A percentile compares a stretch with the other conserved stretches of the same genome.
phyloP scores from a whole-genome alignment of 768 basidiomycete genomes.

The Agrocybe praecox region DNA sequence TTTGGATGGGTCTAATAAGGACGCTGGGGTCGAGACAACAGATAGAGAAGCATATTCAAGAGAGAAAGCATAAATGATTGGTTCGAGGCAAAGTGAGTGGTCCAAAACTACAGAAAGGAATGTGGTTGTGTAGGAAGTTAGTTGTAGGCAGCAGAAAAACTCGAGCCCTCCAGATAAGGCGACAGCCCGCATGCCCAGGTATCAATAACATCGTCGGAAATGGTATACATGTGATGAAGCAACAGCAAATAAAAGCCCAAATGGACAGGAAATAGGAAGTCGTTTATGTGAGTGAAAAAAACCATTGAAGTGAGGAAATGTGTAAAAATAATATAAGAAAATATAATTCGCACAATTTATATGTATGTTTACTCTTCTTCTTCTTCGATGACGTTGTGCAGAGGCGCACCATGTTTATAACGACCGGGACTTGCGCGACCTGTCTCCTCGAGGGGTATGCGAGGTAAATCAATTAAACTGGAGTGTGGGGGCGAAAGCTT shows the following conservation, averaged over 20 bases:
- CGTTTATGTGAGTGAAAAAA: neutral
- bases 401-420: slow-evolving; percentile 82
- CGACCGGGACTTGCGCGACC: slow-evolving; percentile 68
- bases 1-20: neutral
- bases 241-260: neutral
- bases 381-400: slow-evolving; percentile 86
- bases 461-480: slow-evolving; percentile 31
- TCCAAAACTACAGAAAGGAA: neutral
- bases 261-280: neutral
- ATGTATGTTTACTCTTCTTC: slow-evolving; percentile 60
- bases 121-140: slow-evolving; percentile 2
- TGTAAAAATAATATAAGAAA: neutral
- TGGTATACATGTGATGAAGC: slow-evolving; percentile 10
- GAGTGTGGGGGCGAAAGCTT: slow-evolving; percentile 30
- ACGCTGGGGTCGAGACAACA: neutral
- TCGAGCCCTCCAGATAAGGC: neutral
- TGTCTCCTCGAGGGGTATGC: slow-evolving; percentile 41
- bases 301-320: neutral
- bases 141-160: slow-evolving; percentile 3
- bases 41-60: slow-evolving; percentile 6
- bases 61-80: slow-evolving; percentile 17
- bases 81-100: neutral
- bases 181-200: slow-evolving; percentile 15
- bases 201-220: slow-evolving; percentile 10
- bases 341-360: neutral